These are phyloP conservation scores for Botrytis elliptica DNA, from an alignment of 2,329 filamentous ascomycete species.

Conservation along the genomic window DNA sequence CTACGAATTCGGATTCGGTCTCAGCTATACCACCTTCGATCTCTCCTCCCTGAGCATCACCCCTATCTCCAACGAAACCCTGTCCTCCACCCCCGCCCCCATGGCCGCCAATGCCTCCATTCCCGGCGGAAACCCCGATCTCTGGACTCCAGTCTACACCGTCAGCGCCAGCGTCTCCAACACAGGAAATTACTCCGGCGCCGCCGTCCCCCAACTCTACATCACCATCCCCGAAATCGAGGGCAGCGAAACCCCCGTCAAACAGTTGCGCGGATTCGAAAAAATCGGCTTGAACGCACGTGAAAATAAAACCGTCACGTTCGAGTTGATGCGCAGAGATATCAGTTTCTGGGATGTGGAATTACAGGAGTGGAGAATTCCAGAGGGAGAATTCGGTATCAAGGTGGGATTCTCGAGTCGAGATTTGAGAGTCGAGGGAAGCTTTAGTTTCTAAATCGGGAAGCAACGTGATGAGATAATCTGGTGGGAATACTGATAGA, in stretches of 20 bases:
- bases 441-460: constrained; percentile 2
- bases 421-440: constrained; percentile 28
- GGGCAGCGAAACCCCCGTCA: constrained; percentile 42
- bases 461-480: neutral
- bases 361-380: constrained; percentile 72
- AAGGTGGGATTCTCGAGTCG: constrained; percentile 30
- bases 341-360: constrained; percentile 79
- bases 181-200: constrained; percentile 44
- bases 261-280: constrained; percentile 72
- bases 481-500: neutral
- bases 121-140: constrained; percentile 53
- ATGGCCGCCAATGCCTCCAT: constrained; percentile 41
- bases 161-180: constrained; percentile 52
- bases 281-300: constrained; percentile 71
- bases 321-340: constrained; percentile 72
- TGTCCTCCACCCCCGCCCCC: constrained; percentile 35
- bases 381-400: constrained; percentile 26
- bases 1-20: constrained; percentile 48
- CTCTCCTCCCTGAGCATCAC: constrained; percentile 40
- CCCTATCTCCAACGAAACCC: constrained; percentile 38
- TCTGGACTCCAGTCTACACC: constrained; percentile 53
- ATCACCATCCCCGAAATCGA: constrained; percentile 34
- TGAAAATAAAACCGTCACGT: constrained; percentile 62
- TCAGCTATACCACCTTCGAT: constrained; percentile 75
- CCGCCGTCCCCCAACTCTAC: constrained; percentile 38